phyloP scores from a whole-genome alignment of 192 early-diverging fungal species.

The Coemansia sp. region DNA sequence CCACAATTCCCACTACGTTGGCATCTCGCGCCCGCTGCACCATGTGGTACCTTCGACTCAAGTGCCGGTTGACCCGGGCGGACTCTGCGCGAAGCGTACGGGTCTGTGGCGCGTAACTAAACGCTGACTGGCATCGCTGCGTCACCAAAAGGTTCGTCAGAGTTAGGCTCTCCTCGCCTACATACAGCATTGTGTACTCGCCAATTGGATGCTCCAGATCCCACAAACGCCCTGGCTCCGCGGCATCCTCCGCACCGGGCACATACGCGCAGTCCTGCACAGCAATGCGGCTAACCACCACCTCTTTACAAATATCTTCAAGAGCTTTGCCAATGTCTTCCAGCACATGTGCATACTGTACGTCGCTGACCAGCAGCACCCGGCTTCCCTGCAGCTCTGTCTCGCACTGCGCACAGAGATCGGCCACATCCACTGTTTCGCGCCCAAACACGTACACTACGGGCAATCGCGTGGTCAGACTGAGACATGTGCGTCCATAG shows the following conservation, averaged over 20 bases:
- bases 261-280: slow-evolving; percentile 17
- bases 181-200: slow-evolving; percentile 76
- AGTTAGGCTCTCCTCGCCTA: slow-evolving; percentile 79
- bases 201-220: slow-evolving; percentile 56
- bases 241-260: not conserved
- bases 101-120: slow-evolving; percentile 68
- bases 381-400: slow-evolving; percentile 38
- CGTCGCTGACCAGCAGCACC: slow-evolving; percentile 75
- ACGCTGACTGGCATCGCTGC: slow-evolving; percentile 55
- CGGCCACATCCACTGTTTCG: slow-evolving; percentile 62
- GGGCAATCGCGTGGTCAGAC: slow-evolving; percentile 76
- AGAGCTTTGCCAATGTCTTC: slow-evolving; percentile 10
- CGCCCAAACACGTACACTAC: slow-evolving; percentile 87
- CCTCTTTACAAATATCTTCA: not conserved
- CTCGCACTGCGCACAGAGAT: slow-evolving; percentile 48
- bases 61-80: slow-evolving; percentile 56
- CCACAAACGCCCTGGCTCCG: not conserved
- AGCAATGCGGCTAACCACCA: slow-evolving; percentile 15
- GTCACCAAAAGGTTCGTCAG: slow-evolving; percentile 89
- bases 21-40: slow-evolving; percentile 88
- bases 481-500: slow-evolving; percentile 91
- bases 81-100: slow-evolving; percentile 60
- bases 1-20: slow-evolving; percentile 63
- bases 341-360: slow-evolving; percentile 65
- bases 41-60: slow-evolving; percentile 74